Evolutionary conservation across 1,139 yeast genomes (phyloP), one percentile per base, ranked within the genome.

Genomic region (Tardiomyces blankii): DNA sequence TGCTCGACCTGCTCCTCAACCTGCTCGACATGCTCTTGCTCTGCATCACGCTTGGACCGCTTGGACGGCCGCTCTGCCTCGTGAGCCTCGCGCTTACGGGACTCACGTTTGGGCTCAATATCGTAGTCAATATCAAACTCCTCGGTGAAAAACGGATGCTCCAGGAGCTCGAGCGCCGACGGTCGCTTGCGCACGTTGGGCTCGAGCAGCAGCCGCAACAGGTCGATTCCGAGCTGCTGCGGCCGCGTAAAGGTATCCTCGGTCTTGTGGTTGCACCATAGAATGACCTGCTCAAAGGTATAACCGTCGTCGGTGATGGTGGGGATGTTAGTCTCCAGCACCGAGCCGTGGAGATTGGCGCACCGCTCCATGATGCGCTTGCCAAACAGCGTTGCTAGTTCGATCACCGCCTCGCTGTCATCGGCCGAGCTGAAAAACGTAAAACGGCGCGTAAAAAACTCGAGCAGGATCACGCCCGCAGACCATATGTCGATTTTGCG

Each of bases 351-450:
- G 41, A 87, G 64, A 48, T 77, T 75, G 3, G 96, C 95, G 56
- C 89, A 80, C 53, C 77, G 76, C 51, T 78, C 78, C 73, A 91
- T 73, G 53, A 75, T 77, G n/a, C 75, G 77, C 45, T 75, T 64
- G 1, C 98, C 98, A 66, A 86, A 89, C 2, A 93, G 71, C n/a
- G 81, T 70, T 0, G 95, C 80, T 42, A 89, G 69, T 61, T 91
- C 99, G 38, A 88, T 73, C 44, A 91, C 64, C 0, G 98, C 96
- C 59, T 91, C 97, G 1, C 82, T 78, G 60, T 91, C 98, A 64
- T 91, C 97, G 1, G 85, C 79, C 2, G 96, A 86, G 58, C 82
- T 85, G 67, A 88, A 86, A 53, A 89, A 77, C 1, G 96, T 96
- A 62, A 87, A 87, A 52, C 91, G 72, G 50, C 89, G 67, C 1